Evolutionary conservation across 2,329 filamentous ascomycete genomes (phyloP), one percentile per base, ranked within the genome.

Genomic region (Phyllosticta ampelicida): DNA sequence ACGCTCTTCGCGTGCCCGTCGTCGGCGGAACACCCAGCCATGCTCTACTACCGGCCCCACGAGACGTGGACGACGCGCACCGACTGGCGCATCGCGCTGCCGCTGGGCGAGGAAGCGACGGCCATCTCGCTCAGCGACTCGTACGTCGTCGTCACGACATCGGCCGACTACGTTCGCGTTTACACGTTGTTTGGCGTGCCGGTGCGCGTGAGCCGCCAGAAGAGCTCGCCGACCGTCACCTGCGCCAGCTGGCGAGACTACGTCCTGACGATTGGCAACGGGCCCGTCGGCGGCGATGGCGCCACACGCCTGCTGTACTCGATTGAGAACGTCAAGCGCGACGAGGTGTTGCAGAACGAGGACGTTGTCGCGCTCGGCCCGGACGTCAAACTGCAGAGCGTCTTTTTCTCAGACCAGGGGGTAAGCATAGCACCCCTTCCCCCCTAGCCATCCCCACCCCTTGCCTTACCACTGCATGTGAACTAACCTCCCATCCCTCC

Each of bases 201-300:
- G 0, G 87, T 90, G 64, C 85, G 88, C 54, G 85, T 99, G 1
- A 96, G 95, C 71, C 81, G 94, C 21, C 90, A 95, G 62, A 97
- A 97, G 76, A 91, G 87, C 72, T 84, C 83, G 2, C 91, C 92
- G 1, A 88, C 89, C 55, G 90, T 99, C 19, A 94, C 90, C 0
- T 99, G 94, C 67, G 90, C 90, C 0, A 92, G 90, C 65, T 97
- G 89, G 89, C 82, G 87, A 63, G 90, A 99, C 75, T 97, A 97
- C 71, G 86, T 99, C n/a, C 81, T 97, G 69, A 96, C 91, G 0
- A 83, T 99, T 64, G 92, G 92, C 56, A 99, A 99, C 66, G 95
- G 95, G 0, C 84, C 94, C 0, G 81, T 95, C 30, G 85, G 85
- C 11, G 82, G 85, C 9, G 86, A 94, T 67, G 92, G 94, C 18